Percentiles rank a stretch among this genome's conserved stretches.
Evolutionary conservation across 192 early-diverging fungal genomes (phyloP).

Genomic region (Geranomyces michiganensis): DNA sequence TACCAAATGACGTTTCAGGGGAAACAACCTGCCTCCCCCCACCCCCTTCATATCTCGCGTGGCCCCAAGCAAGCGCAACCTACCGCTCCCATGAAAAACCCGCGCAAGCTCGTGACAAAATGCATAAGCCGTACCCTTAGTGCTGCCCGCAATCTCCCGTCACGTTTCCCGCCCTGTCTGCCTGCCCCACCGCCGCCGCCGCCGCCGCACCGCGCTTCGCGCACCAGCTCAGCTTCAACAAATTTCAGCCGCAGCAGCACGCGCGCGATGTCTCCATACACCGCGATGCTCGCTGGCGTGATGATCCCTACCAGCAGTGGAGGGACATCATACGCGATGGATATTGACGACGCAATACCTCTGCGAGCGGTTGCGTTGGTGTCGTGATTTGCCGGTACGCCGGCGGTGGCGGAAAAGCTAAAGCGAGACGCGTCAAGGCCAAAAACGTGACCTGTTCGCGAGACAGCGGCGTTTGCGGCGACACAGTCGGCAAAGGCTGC

Average conservation of each 20-base stretch:
- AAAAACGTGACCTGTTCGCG: not conserved
- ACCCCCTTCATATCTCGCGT: too few species aligned
- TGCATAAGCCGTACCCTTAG: slow-evolving; percentile 14
- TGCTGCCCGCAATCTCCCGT: not conserved
- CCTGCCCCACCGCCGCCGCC: not conserved
- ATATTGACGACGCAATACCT: too few species aligned
- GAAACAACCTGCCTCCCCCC: not conserved
- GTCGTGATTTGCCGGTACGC: too few species aligned
- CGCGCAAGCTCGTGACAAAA: slow-evolving; percentile 22
- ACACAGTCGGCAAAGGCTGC: slow-evolving; percentile 15
- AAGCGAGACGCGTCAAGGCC: not conserved
- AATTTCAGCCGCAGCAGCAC: slow-evolving; percentile 20
- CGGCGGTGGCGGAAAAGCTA: not conserved
- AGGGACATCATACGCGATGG: slow-evolving; percentile 2
- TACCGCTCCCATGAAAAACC: slow-evolving; percentile 23
- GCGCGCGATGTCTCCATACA: slow-evolving; percentile 12
- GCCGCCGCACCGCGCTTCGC: slow-evolving; percentile 5
- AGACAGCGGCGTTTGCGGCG: not conserved
- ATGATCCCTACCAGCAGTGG: slow-evolving; percentile 7
- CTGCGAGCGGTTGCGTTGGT: too few species aligned
- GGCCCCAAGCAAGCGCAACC: not conserved
- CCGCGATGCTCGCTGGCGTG: not conserved
- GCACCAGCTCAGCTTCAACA: slow-evolving; percentile 1
- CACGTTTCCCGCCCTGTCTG: not conserved
- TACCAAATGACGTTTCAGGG: not conserved